Evolutionary conservation across 31 red algal genomes (phyloP), one percentile per base, ranked within the genome.

Genomic region (Endocladia muricata): DNA sequence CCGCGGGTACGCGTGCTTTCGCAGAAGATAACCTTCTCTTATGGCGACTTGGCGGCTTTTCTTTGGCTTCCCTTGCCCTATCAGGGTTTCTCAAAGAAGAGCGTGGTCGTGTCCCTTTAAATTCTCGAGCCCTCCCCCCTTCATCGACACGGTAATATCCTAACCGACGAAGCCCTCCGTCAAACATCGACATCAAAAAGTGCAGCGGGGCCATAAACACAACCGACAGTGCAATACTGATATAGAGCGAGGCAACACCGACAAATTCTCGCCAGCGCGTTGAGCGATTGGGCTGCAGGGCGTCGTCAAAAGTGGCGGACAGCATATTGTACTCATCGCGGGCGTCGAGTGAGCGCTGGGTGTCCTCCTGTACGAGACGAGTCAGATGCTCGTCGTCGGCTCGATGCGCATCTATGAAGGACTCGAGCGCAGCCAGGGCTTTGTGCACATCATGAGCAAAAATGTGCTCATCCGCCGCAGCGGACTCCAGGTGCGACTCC

Each of bases 171-270:
- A 83, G 25, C 52, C 73, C 42, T 32, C 66, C 40, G 6, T 19
- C 26, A 30, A 83, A 23, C 26, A 74, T 44, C 38, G 41, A 83
- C 55, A 22, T 74, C 25, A 83, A 37, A 13, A 47, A 57, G 30
- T 83, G 79, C 22, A 83, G 49, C 19, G 79, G 79, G 0, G 79
- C 79, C 68, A 83, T 83, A 3, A 83, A 63, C 1, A 83, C 65
- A 41, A 83, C 42, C 22, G 67, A 73, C 26, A 83, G 69, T 7
- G 52, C 79, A 33, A 83, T 74, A 19, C 68, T 58, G 23, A 83
- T 39, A 54, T 73, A 73, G n/a, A 54, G 32, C 41, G 36, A 73
- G 15, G 52, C 44, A 42, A 51, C 74, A 11, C 68, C 30, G 47
- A 73, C 61, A 29, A 69, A 41, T 5, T 83, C 79, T 4, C 79